Base-by-base conservation (phyloP, 305 asterid genomes). In the Lippia alba region DNA sequence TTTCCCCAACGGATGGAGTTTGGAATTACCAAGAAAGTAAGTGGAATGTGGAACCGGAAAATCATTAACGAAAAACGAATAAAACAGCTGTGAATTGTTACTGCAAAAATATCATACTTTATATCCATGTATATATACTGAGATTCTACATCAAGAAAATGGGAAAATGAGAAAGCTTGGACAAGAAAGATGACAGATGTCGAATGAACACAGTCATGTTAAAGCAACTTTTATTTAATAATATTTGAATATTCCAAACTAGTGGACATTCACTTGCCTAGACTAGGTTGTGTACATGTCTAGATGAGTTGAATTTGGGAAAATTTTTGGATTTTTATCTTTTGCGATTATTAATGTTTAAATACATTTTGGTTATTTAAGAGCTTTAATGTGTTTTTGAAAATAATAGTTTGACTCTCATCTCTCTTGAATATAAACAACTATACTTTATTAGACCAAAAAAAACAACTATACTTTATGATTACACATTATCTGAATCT, bases 201-300 rank as follows among this genome's bases (percentile, higher is more conserved):
- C 89, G 40, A 78, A 64, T 78, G 78, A 11, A 60, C 77, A 78
- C 60, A 75, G 56, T 84, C 79, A 79, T 78, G 75, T 71, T 79
- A 61, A 79, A 77, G 80, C 85, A 77, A 78, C 85, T 79, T 74
- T 2, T 19, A 5, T 48, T 61, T 71, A 49, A 51, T 17, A 49
- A 8, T 6, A 11, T 34, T 34, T 54, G n/a, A 19, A 15, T 45
- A 39, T 39, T 3, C 45, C 45, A 39, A 39, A 39, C 45, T 39
- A 39, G 45, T 39, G 45, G 45, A 7, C 45, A 39, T 39, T 39
- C 45, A 39, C 10, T 39, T 6, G 45, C 10, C 7, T 1, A 39
- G 45, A 9, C 45, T 39, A 39, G 45, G 45, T 9, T 24, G 10
- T 39, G 45, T 39, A 39, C 2, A 24, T 24, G 45, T 1, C 0